Evolutionary conservation across 129 eudicot genomes (phyloP).

Genomic region (Apium graveolens): DNA sequence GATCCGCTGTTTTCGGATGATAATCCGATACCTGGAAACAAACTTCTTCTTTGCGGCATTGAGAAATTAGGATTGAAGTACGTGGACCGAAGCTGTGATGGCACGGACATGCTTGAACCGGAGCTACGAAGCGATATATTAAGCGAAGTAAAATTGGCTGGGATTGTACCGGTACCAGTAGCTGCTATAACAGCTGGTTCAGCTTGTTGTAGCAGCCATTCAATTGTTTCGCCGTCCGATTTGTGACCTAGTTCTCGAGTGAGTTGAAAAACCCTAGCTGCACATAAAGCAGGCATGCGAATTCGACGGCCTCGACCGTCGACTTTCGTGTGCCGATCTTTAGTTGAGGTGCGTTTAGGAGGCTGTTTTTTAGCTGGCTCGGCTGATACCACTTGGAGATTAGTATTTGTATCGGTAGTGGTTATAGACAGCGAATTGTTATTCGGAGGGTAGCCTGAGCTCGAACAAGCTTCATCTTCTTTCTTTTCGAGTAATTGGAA

Average conservation of each 20-base stretch:
- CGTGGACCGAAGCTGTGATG: constrained; percentile 71
- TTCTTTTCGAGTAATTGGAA: constrained; percentile 68
- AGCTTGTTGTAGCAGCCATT: constrained; percentile 94
- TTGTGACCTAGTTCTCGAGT: constrained; percentile 94
- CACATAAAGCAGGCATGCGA: constrained; percentile 98
- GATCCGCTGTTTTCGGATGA: constrained; percentile 46
- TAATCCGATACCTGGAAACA: constrained; percentile 47
- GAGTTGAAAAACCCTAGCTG: constrained; percentile 96
- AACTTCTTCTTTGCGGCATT: constrained; percentile 47
- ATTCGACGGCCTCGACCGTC: constrained; percentile 97
- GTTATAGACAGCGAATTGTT: constrained; percentile 38
- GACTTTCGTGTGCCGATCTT: constrained; percentile 91
- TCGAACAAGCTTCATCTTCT: constrained; percentile 56
- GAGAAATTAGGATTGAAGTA: constrained; percentile 65
- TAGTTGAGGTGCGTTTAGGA: constrained; percentile 77
- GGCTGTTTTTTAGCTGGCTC: constrained; percentile 63
- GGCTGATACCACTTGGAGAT: constrained; percentile 21
- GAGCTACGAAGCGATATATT: constrained; percentile 89
- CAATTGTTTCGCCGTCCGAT: constrained; percentile 93
- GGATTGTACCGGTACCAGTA: constrained; percentile 96
- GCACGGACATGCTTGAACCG: constrained; percentile 83
- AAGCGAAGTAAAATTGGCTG: constrained; percentile 87
- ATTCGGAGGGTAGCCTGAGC: constrained; percentile 36
- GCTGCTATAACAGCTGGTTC: constrained; percentile 95
- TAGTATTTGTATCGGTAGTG: constrained; percentile 27